Conservation (phyloP, 164 flowering plant species). For the Stephania yunnanensis region DNA sequence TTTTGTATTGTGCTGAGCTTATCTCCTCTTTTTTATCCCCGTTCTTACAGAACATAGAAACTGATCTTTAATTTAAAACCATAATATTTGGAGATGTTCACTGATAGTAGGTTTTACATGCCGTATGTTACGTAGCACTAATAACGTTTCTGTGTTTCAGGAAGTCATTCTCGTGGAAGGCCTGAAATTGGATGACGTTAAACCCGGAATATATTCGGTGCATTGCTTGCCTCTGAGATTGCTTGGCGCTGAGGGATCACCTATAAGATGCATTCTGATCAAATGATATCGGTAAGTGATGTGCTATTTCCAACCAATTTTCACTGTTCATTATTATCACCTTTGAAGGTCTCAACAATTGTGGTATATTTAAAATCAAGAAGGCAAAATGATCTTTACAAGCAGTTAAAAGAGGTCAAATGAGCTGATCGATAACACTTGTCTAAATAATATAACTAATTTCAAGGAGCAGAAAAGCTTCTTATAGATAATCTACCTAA, state of each 20-base stretch:
- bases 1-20: too few species aligned
- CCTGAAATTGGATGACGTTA: constrained; percentile 59
- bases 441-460: too few species aligned
- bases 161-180: constrained; percentile 44
- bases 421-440: too few species aligned
- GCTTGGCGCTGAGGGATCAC: constrained; percentile 77
- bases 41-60: too few species aligned
- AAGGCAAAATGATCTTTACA: background rate
- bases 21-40: too few species aligned
- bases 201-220: constrained; percentile 53
- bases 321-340: background rate
- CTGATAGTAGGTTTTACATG: background rate
- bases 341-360: background rate
- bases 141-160: constrained; percentile 13
- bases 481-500: too few species aligned
- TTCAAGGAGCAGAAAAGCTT: too few species aligned
- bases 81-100: background rate
- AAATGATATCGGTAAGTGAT: constrained; percentile 18
- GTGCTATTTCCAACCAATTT: background rate
- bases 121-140: background rate
- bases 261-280: constrained; percentile 46
- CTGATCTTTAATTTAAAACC: too few species aligned
- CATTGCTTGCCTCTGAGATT: constrained; percentile 77
- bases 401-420: background rate
- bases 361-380: background rate